These are phyloP conservation scores for Aspergillus neoniger DNA, from an alignment of 2,329 filamentous ascomycete species.

Conservation along the genomic window DNA sequence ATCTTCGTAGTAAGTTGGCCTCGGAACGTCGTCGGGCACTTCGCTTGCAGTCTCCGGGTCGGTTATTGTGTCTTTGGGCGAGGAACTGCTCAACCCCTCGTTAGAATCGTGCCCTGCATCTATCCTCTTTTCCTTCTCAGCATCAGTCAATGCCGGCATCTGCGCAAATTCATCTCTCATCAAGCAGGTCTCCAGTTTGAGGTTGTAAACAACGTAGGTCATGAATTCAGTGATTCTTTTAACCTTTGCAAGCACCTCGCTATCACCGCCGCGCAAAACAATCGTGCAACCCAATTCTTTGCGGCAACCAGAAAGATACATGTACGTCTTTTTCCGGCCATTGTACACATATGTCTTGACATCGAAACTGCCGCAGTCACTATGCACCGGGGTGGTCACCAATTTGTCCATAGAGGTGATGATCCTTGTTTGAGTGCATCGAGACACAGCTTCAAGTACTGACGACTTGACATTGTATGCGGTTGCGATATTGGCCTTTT, in stretches of 20 bases:
- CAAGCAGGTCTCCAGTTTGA: constrained; percentile 91
- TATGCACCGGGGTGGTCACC: constrained; percentile 69
- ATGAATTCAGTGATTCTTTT: constrained; percentile 98
- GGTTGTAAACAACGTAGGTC: constrained; percentile 97
- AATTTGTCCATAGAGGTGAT: constrained; percentile 96
- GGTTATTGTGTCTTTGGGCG: constrained; percentile 18
- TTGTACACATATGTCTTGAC: constrained; percentile 92
- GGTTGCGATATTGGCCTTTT: constrained; percentile 86
- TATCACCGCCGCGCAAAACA: constrained; percentile 78
- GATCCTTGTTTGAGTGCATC: constrained; percentile 87
- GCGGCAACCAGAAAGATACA: constrained; percentile 87
- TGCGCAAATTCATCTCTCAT: constrained; percentile 91
- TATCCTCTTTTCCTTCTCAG: constrained; percentile 34
- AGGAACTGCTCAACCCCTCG: constrained; percentile 21
- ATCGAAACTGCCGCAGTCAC: constrained; percentile 86
- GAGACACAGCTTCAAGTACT: constrained; percentile 89
- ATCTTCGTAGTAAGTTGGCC: constrained; percentile 91
- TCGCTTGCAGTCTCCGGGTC: constrained; percentile 42
- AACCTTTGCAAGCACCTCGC: constrained; percentile 70
- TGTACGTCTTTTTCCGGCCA: constrained; percentile 87
- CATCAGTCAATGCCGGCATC: constrained; percentile 66
- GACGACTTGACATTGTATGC: constrained; percentile 96
- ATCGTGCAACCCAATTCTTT: constrained; percentile 94
- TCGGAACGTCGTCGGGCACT: constrained; percentile 75
- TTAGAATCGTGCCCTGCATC: constrained; percentile 20